A percentile compares a stretch with the other conserved stretches of the same genome.
Evolutionary conservation across 805 yeast genomes (phyloP).

Genomic region (Pichia sporocuriosa): DNA sequence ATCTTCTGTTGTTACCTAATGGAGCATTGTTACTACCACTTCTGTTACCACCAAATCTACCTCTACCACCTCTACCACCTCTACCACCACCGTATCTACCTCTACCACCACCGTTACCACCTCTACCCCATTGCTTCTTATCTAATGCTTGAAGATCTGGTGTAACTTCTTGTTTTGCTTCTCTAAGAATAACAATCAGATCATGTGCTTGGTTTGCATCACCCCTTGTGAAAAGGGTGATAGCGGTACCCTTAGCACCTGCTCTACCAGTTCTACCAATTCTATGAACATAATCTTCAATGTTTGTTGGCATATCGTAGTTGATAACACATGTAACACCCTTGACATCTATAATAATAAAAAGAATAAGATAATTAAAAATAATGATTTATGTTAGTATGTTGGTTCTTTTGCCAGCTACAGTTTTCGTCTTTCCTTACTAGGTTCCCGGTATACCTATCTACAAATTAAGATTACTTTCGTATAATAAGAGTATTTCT

Average conservation of each 20-base stretch:
- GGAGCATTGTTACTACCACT: slow-evolving; percentile 47
- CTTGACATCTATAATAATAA: slow-evolving; percentile 68
- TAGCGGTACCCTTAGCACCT: slow-evolving; percentile 92
- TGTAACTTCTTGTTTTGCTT: slow-evolving; percentile 90
- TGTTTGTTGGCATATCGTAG: slow-evolving; percentile 96
- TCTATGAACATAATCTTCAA: slow-evolving; percentile 97
- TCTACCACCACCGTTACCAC: slow-evolving; percentile 51
- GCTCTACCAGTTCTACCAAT: slow-evolving; percentile 99
- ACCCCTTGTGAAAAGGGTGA: slow-evolving; percentile 85
- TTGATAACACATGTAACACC: slow-evolving; percentile 92
- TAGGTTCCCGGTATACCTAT: no score
- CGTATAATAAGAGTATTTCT: slow-evolving; percentile 1
- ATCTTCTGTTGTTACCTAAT: slow-evolving; percentile 39
- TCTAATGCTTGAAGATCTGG: slow-evolving; percentile 71
- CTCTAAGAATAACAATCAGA: slow-evolving; percentile 81
- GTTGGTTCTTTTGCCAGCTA: background rate
- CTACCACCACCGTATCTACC: slow-evolving; percentile 43
- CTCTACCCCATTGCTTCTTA: slow-evolving; percentile 56
- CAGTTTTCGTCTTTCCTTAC: background rate
- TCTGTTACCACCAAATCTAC: slow-evolving; percentile 29
- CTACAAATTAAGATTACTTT: no score
- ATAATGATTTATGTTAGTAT: slow-evolving; percentile 18
- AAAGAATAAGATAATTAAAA: slow-evolving; percentile 16
- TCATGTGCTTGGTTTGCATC: slow-evolving; percentile 87
- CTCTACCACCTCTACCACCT: slow-evolving; percentile 35